Evolutionary conservation across 225 moss, liverwort and hornwort genomes (phyloP), one percentile per base, ranked within the genome.

Genomic region (Lunularia cruciata): DNA sequence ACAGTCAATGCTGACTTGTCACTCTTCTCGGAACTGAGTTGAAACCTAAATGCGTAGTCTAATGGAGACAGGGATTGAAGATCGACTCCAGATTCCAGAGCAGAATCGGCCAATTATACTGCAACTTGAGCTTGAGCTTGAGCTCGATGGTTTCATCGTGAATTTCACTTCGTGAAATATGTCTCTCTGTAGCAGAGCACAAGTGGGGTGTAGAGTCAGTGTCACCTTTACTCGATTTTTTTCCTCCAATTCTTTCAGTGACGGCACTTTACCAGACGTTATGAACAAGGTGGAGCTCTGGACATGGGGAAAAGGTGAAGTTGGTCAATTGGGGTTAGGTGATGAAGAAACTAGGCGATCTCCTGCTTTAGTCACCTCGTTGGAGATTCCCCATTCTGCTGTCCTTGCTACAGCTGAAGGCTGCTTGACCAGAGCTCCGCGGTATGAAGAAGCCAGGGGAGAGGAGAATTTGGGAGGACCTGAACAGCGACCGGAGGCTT

Each of bases 261-360:
- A 36, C 33, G 34, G 40, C 11, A 36, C 37, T 59, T 14, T n/a
- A 6, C 2, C 19, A 7, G 59, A 59, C 5, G 59, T 34, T 8
- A 32, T 20, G 18, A 57, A 16, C 18, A 37, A 47, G 0, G 8
- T 88, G 72, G 90, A 92, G 81, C 33, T 92, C 15, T 95, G 95
- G 95, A 82, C 83, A 8, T 95, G 95, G 95, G 95, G 95, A 2
- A 87, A 87, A 60, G 92, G 88, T 33, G 95, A 92, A 38, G 79
- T 73, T 0, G 95, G 95, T 3, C 95, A 95, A 69, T 66, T 95
- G 9, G 95, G 95, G 0, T 37, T 85, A 14, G 89, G 92, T 51
- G 80, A 85, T 49, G 95, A 92, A 80, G 84, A 87, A 69, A 86
- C 90, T 0, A 87, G 83, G 32, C 76, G 81, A 55, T 81, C 86